Percentiles rank a stretch among this genome's conserved stretches.
These are phyloP conservation scores for Malbranchea zuffiana DNA, from an alignment of 2,329 filamentous ascomycete genomes.

Conservation along the genomic window DNA sequence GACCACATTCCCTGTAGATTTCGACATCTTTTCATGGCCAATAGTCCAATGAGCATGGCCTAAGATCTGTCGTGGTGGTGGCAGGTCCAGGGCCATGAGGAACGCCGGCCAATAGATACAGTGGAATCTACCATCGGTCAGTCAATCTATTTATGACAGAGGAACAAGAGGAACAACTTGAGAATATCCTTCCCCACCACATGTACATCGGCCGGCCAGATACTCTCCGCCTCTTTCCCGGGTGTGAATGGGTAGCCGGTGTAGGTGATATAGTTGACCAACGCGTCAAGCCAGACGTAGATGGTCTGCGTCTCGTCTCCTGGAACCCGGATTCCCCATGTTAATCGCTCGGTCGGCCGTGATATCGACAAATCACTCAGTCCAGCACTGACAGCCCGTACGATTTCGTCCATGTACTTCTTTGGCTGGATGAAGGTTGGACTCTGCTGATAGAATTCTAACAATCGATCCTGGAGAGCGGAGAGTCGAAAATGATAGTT, in stretches of 20 bases:
- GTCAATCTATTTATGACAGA: not conserved
- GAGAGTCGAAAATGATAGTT: slow-evolving; percentile 95
- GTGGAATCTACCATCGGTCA: slow-evolving; percentile 52
- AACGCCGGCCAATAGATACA: slow-evolving; percentile 98
- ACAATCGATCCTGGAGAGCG: slow-evolving; percentile 63
- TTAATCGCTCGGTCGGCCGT: slow-evolving; percentile 62
- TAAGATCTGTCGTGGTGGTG: slow-evolving; percentile 66
- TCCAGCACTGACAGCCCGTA: slow-evolving; percentile 62
- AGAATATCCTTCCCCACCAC: slow-evolving; percentile 95
- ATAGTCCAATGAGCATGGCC: slow-evolving; percentile 96
- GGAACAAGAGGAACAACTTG: slow-evolving; percentile 36
- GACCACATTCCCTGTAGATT: slow-evolving; percentile 87
- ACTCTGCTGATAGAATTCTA: slow-evolving; percentile 69
- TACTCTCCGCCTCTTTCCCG: slow-evolving; percentile 48
- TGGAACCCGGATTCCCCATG: slow-evolving; percentile 84
- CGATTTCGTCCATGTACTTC: slow-evolving; percentile 64
- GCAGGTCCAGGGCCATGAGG: slow-evolving; percentile 74
- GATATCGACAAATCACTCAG: slow-evolving; percentile 85
- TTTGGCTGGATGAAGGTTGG: slow-evolving; percentile 65
- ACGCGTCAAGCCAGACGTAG: slow-evolving; percentile 95
- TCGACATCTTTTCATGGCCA: slow-evolving; percentile 87
- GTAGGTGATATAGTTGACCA: slow-evolving; percentile 86
- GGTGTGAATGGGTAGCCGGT: slow-evolving; percentile 70
- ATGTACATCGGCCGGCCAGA: slow-evolving; percentile 87
- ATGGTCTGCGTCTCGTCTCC: slow-evolving; percentile 78